Base-by-base conservation (phyloP, 2,329 filamentous ascomycete genomes). In the Sclerotinia subarctica region DNA sequence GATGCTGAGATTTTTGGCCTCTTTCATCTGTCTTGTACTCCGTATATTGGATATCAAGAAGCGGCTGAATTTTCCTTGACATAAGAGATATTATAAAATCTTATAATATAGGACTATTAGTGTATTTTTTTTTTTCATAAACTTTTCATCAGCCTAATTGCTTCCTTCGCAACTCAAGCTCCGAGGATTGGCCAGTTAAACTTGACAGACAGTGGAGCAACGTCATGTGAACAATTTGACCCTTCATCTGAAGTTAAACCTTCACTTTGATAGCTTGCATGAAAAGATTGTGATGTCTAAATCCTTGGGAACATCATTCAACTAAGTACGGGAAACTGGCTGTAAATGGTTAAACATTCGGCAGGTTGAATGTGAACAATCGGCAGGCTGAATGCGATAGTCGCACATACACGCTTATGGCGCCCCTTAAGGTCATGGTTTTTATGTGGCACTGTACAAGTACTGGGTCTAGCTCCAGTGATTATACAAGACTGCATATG, bases 301-400 rank as follows among this genome's bases (percentile, higher is more conserved):
- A 56, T 35, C 29, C 29, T 56, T 56, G 53, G 53, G 53, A 56
- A 56, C 19, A 56, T 56, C 29, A 35, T 56, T n/a, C 21, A 56
- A 21, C 11, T 15, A 42, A 32, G 53, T 13, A 47, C 21, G 21
- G 21, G 21, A 56, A 3, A 56, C 53, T 56, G n/a, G 53, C 29
- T 38, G 32, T n/a, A 15, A n/a, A 21, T n/a, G 21, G 53, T n/a
- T n/a, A 8, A 56, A 7, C 19, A 35, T 35, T n/a, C 35, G 53
- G 53, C 29, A 38, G 19, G 53, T 19, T 56, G 29, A 21, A 54
- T 19, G 29, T 21, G 32, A 35, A 6, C 19, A 32, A 35, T n/a
- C 32, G 52, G 52, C 29, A 35, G 19, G 52, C 26, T 54, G 29
- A 21, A 56, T 21, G 29, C 32, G 35, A 35, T 35, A 56, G 19